Conservation (phyloP, 2,329 filamentous ascomycete genomes). For the Monosporascus ibericus region DNA sequence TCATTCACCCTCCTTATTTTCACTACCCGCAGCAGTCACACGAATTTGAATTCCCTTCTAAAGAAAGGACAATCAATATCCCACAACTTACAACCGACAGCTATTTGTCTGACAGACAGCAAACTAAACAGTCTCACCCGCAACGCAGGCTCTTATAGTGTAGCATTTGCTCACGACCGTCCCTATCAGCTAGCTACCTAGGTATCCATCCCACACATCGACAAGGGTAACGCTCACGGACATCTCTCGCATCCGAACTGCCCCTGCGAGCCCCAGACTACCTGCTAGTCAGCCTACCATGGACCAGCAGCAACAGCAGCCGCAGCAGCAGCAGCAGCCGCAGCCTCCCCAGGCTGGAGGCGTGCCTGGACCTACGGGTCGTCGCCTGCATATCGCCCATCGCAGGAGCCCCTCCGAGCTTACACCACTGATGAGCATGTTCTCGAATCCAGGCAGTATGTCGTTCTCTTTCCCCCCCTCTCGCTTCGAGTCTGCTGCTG, state of each 20-base stretch:
- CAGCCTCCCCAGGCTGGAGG: conserved; percentile 45
- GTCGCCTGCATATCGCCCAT: conserved; percentile 94
- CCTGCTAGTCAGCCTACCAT: conserved; percentile 44
- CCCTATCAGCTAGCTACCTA: too few relatives aligned
- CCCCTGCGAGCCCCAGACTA: conserved; percentile 39
- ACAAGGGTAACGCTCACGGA: not conserved
- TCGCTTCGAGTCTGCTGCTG: conserved; percentile 1
- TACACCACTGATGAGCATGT: conserved; percentile 96
- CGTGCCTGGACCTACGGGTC: conserved; percentile 70
- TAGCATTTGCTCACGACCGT: not conserved
- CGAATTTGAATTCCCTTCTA: conserved; percentile 7
- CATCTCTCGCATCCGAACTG: conserved; percentile 6
- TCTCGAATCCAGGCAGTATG: conserved; percentile 55
- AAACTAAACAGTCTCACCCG: too few relatives aligned
- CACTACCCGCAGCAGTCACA: conserved; percentile 28
- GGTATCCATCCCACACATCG: not conserved
- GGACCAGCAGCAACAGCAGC: conserved; percentile 56
- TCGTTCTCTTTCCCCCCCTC: conserved; percentile 4
- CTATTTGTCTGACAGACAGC: too few relatives aligned
- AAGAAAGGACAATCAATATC: not conserved
- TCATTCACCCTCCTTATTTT: conserved; percentile 35
- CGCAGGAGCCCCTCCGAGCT: conserved; percentile 94
- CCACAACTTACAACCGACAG: conserved; percentile 1
- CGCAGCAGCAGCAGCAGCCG: conserved; percentile 36
- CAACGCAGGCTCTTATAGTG: not conserved